phyloP scores from a whole-genome alignment of 345 rosid genomes.

The Psidium friedrichsthalianum region DNA sequence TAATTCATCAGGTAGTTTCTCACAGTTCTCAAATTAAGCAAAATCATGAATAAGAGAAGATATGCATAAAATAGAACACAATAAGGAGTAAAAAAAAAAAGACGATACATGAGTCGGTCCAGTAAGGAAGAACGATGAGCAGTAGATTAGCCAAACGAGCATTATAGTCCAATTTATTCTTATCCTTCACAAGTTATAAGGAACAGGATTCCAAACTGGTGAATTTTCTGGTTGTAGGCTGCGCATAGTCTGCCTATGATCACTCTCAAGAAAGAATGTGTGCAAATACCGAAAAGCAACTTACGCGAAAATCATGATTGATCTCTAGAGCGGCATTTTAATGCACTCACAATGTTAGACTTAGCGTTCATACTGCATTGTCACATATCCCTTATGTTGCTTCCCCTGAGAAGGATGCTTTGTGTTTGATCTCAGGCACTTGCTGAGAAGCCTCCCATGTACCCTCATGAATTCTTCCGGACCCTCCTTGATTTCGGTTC shows the following conservation, averaged over 20 bases:
- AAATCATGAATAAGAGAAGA: neutral
- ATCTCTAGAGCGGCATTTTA: neutral
- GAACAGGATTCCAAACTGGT: neutral
- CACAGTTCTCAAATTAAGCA: neutral
- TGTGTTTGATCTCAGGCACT: conserved; percentile 42
- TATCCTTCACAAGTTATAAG: neutral
- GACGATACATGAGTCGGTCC: neutral
- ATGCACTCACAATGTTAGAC: neutral
- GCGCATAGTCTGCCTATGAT: neutral
- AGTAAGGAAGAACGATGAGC: neutral
- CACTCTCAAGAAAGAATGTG: neutral
- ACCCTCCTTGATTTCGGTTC: conserved; percentile 69
- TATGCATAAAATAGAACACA: neutral
- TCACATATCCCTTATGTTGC: neutral
- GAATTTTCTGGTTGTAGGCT: neutral
- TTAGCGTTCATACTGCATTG: neutral
- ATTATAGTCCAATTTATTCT: neutral
- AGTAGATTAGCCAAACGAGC: neutral
- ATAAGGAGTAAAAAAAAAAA: neutral
- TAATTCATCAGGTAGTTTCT: conserved; percentile 74
- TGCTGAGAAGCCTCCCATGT: conserved; percentile 70
- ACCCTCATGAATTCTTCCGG: conserved; percentile 73
- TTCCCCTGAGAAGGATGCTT: neutral
- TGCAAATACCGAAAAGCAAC: neutral
- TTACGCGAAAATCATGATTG: neutral